Base-by-base conservation (phyloP, 345 rosid genomes). In the Citrus trifoliata region DNA sequence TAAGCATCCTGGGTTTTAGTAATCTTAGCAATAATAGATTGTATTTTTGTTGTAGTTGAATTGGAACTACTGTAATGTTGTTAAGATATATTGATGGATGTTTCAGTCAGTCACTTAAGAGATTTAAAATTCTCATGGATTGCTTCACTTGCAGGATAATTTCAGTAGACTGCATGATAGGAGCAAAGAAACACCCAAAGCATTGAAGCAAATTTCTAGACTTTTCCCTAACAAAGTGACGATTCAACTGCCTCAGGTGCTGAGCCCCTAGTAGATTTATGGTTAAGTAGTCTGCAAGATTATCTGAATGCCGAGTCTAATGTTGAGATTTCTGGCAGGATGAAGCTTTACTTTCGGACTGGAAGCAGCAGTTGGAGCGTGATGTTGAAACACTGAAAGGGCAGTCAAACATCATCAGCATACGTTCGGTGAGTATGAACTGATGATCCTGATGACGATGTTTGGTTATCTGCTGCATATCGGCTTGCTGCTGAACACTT, bases 161-260 rank as follows among this genome's bases (percentile, higher is more conserved):
- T 88, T 97, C 84, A 88, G 97, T 72, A 88, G 94, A 80, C 85
- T 94, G 85, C 91, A 91, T 73, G 99, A 97, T 73, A 93, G 92
- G 84, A 91, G 87, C 86, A 97, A 94, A 81, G 99, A 97, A 82
- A 90, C 84, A 25, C 93, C 95, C 27, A 97, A 97, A 88, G 82
- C 93, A 32, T 80, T 91, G 94, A 97, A 94, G 86, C 99, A 97
- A 76, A 89, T 97, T 46, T 84, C 91, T 73, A 87, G 98, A 56
- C 95, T 97, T 69, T 92, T 97, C 81, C 98, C 99, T 7, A 94
- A 97, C 88, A 97, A 94, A 93, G 93, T 97, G 77, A 79, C 92
- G n/a, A 90, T 97, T 83, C 99, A 97, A 83, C 79, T 93, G 70
- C 99, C 99, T 87, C 98, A 94, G 98, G 99, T 96, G 69, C 65